Base-by-base conservation (phyloP, 2,329 filamentous ascomycete species). In the Lachnellula occidentalis region DNA sequence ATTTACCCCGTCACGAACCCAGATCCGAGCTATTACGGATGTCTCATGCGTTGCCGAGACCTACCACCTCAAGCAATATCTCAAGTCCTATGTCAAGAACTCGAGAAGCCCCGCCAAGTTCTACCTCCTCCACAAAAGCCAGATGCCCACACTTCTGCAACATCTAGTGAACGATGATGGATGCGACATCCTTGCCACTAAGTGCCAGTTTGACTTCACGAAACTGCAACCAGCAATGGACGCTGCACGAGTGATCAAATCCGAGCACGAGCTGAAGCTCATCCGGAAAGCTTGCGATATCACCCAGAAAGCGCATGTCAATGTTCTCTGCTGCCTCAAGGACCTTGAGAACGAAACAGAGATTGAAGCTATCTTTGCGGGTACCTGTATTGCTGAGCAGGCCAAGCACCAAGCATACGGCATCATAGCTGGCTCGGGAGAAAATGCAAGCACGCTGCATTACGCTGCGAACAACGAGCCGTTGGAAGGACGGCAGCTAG, bases 381-480 rank as follows among this genome's bases (percentile, higher is more conserved):
- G 82, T 34, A 80, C 81, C 21, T 96, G 90, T 69, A 83, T 88
- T 48, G 79, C 85, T 7, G 76, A 80, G 50, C 88, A 87, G 58
- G 87, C 89, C 3, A 87, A 87, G 59, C 76, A 82, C 49, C 89
- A 95, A 74, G 85, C 92, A 0, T 99, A 99, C 69, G 82, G 86
- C 46, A 81, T 91, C n/a, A 96, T 99, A 63, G 90, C 89, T 45
- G 92, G 88, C 2, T 83, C 87, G 1, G 92, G 92, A 1, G 68
- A 77, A n/a, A 94, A 94, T 66, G 91, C 88, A 5, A 85, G 87
- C 14, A 92, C 88, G 0, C 76, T 97, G 41, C 94, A 99, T 71
- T 99, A 99, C 70, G 80, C 81, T 43, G 82, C 80, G 51, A 97
- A 99, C 68, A 79, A 95, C 65, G 80, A 87, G 63, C 72, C 83